Base-by-base conservation (phyloP, 495 filamentous ascomycete species). In the Aspergillus kassunensis region DNA sequence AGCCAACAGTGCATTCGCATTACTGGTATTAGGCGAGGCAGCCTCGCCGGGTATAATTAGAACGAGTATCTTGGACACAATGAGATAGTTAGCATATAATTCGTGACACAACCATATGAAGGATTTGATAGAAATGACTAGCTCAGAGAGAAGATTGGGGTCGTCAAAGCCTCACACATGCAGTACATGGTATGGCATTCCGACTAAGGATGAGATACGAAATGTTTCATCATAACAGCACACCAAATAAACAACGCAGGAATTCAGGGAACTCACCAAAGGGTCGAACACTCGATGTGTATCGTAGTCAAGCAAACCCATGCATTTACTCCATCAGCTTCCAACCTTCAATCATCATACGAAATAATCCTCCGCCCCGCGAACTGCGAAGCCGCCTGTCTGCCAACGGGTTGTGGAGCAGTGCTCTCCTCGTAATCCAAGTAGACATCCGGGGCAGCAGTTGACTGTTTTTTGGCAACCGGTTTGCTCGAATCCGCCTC, bases 181-280 rank as follows among this genome's bases (percentile, higher is more conserved):
- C 37, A 39, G 53, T 31, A 58, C 51, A 72, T 68, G 71, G 69
- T 65, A 66, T 74, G 71, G 69, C 67, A 54, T 62, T 71, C 64
- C 62, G 71, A 65, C 71, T 74, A 74, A 74, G 71, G 71, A 74
- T 74, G 71, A 73, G 58, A 62, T 59, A 66, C 49, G 42, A 61
- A 52, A 24, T n/a, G 41, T 71, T 64, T 74, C 71, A 72, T 74
- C 69, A 72, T 69, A 44, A 27, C 21, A 46, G 37, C 20, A n/a
- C 42, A 4, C 13, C 9, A 37, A 16, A 19, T 4, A 1, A 21
- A 21, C 8, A 44, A 18, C 6, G 16, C 10, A 44, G 44, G 11
- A 42, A 44, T 37, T 19, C 41, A 35, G 12, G 29, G 29, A 19
- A 51, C 41, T 47, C 16, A 47, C 49, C 42, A 33, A 8, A 51